Evolutionary conservation across 345 rosid species (phyloP).

Genomic region (Corymbia maculata): DNA sequence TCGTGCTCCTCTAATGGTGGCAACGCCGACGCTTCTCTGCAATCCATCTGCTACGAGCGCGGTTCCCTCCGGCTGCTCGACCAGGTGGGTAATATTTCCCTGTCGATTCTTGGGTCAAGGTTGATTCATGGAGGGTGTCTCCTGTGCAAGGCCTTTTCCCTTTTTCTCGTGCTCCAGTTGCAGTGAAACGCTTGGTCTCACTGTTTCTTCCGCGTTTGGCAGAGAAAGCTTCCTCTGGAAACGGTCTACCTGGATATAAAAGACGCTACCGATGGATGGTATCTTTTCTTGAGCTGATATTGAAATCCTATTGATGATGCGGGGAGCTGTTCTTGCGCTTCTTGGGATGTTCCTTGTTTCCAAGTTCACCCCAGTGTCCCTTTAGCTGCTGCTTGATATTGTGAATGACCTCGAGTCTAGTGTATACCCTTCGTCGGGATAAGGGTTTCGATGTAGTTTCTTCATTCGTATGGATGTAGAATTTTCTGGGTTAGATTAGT

Average conservation of each 20-base stretch:
- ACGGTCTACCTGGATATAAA: conserved; percentile 50
- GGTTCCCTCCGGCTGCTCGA: conserved; percentile 68
- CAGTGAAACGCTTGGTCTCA: background rate
- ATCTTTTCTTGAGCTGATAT: background rate
- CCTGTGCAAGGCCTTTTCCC: background rate
- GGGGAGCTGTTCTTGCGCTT: background rate
- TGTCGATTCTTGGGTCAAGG: background rate
- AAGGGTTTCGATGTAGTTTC: background rate
- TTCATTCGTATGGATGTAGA: background rate
- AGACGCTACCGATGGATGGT: conserved; percentile 80
- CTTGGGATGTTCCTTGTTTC: background rate
- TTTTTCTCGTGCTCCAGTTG: background rate
- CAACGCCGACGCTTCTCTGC: conserved; percentile 23
- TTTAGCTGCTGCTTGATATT: background rate
- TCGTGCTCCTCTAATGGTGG: background rate
- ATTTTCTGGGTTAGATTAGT: background rate
- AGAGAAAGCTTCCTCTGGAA: conserved; percentile 90
- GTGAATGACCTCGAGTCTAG: background rate
- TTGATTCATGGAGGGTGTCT: background rate
- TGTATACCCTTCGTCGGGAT: background rate
- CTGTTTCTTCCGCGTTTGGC: background rate
- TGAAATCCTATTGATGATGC: background rate
- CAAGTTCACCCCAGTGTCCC: background rate
- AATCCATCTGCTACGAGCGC: conserved; percentile 52
- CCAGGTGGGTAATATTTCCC: conserved; percentile 19